Conservation (phyloP, 257 asterid species). For the Petrea volubilis region DNA sequence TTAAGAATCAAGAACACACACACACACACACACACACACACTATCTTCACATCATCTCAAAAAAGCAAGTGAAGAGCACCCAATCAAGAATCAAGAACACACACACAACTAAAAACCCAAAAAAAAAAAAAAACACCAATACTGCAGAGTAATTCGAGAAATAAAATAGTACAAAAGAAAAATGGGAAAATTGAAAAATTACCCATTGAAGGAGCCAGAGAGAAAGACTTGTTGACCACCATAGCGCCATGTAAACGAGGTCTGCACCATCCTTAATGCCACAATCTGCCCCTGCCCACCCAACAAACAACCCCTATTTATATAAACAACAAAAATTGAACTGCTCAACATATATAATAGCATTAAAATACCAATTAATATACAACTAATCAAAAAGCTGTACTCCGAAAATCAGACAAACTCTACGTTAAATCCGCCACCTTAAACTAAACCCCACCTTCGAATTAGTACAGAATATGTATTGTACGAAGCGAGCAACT, state of each 20-base stretch:
- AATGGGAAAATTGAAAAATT: neutral
- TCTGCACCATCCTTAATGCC: conserved; percentile 50
- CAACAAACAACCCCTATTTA: neutral
- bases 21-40: conserved; percentile 1
- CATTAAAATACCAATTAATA: neutral
- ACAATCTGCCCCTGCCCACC: conserved; percentile 14
- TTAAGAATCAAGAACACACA: neutral
- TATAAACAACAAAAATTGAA: neutral
- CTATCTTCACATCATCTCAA: neutral
- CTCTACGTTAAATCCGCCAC: conserved; percentile 39
- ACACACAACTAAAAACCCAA: neutral
- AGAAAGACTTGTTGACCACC: conserved; percentile 64
- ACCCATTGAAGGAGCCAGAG: conserved; percentile 68
- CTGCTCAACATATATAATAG: neutral
- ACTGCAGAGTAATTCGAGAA: neutral
- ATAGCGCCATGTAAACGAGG: conserved; percentile 65
- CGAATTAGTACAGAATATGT: neutral
- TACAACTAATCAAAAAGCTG: conserved; percentile 29
- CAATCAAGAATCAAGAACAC: neutral
- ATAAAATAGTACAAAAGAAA: neutral
- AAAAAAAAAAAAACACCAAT: neutral
- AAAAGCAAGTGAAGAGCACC: neutral
- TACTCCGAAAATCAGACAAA: conserved; percentile 28
- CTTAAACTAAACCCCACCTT: conserved; percentile 16
- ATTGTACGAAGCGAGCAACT: neutral